Conservation (phyloP, 139 green algal species). For the Nannochloris sp. region DNA sequence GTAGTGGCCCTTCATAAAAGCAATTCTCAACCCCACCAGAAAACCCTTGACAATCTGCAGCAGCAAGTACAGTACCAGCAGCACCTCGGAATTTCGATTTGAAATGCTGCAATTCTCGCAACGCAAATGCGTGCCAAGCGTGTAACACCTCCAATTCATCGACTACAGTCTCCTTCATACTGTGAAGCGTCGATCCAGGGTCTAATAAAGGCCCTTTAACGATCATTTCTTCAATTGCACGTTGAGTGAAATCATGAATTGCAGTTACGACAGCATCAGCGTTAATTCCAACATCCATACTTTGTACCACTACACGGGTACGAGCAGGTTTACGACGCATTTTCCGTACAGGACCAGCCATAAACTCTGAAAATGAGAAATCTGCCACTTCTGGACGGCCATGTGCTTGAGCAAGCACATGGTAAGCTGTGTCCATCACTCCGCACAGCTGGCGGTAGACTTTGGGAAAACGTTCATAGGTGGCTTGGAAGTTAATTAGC, state of each 20-base stretch:
- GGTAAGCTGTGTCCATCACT: constrained; percentile 36
- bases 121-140: constrained; percentile 49
- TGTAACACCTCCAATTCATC: constrained; percentile 59
- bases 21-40: constrained; percentile 41
- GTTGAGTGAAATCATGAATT: constrained; percentile 48
- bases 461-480: constrained; percentile 17
- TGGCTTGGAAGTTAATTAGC: constrained; percentile 43
- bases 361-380: constrained; percentile 47
- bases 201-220: constrained; percentile 32
- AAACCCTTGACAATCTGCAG: constrained; percentile 42
- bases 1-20: constrained; percentile 62
- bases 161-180: constrained; percentile 30
- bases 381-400: constrained; percentile 8
- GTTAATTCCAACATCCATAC: constrained; percentile 37
- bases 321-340: constrained; percentile 59
- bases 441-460: constrained; percentile 41
- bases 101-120: constrained; percentile 43
- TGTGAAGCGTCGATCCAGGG: constrained; percentile 5
- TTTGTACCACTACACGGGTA: constrained; percentile 19
- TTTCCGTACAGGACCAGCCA: constrained; percentile 40
- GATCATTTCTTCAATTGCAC: constrained; percentile 37
- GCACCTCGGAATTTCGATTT: constrained; percentile 55
- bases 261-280: constrained; percentile 47
- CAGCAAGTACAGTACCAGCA: constrained; percentile 40
- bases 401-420: constrained; percentile 12